Percentiles rank a stretch among this genome's conserved stretches.
phyloP scores from a whole-genome alignment of 495 filamentous ascomycete genomes.

The Terfezia boudieri region DNA sequence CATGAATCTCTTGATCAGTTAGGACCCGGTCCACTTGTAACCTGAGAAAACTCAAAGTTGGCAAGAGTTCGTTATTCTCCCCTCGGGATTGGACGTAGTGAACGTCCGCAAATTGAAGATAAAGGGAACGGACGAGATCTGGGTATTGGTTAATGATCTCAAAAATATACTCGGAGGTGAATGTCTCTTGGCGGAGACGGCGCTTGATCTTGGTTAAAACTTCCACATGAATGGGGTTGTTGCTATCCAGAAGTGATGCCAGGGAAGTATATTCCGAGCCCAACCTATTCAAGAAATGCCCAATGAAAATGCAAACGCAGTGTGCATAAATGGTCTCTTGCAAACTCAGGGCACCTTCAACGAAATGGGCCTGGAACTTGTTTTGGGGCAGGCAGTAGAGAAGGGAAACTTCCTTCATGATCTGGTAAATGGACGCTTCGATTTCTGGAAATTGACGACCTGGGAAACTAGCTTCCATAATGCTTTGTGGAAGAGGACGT shows the following conservation, averaged over 20 bases:
- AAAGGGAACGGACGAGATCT: conserved; percentile 64
- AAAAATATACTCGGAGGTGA: conserved; percentile 90
- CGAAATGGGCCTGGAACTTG: conserved; percentile 76
- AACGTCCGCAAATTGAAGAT: conserved; percentile 73
- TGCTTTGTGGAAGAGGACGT: conserved; percentile 37
- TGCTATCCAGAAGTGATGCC: conserved; percentile 53
- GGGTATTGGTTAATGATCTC: conserved; percentile 92
- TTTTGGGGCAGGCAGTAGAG: conserved; percentile 97
- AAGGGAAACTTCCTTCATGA: conserved; percentile 93
- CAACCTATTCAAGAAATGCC: conserved; percentile 89
- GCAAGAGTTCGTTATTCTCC: conserved; percentile 58
- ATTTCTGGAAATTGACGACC: conserved; percentile 43
- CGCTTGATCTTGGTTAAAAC: conserved; percentile 90
- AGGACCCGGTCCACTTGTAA: conserved; percentile 52
- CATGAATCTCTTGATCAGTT: conserved; percentile 54
- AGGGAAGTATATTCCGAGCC: conserved; percentile 75
- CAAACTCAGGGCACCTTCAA: conserved; percentile 66
- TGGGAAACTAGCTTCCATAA: conserved; percentile 23
- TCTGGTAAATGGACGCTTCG: conserved; percentile 89
- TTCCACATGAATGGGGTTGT: conserved; percentile 66
- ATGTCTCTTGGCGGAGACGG: conserved; percentile 82
- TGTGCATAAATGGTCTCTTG: conserved; percentile 96
- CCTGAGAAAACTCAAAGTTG: conserved; percentile 56
- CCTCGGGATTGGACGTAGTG: conserved; percentile 68
- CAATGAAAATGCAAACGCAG: conserved; percentile 89